Evolutionary conservation across 2,329 filamentous ascomycete species (phyloP).

Genomic region (Diplodia mutila): DNA sequence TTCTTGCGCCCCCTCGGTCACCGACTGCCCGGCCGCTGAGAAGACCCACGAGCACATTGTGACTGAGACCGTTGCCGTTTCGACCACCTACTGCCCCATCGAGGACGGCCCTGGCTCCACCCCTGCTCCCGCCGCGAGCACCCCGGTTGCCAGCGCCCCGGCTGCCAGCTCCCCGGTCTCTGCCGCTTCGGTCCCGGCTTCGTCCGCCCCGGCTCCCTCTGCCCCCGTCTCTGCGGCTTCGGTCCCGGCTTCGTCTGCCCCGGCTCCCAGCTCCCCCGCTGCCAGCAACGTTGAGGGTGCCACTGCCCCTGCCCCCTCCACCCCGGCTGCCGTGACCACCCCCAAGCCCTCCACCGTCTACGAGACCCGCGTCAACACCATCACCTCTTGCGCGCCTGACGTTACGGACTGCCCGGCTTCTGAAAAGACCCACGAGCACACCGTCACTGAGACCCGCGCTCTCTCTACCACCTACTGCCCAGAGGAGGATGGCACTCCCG

Average conservation of each 20-base stretch:
- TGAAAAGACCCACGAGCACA: constrained; percentile 26
- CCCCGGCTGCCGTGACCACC: constrained; percentile 2
- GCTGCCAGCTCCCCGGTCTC: too few species aligned
- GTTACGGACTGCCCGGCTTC: constrained; percentile 28
- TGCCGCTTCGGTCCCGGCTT: too few species aligned
- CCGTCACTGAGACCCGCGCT: constrained; percentile 31
- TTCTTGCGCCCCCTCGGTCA: constrained; percentile 23
- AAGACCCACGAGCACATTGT: constrained; percentile 28
- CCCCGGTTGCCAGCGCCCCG: neutral
- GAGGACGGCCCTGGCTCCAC: neutral
- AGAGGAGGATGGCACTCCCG: constrained; percentile 23
- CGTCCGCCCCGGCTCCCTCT: neutral
- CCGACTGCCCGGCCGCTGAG: constrained; percentile 27
- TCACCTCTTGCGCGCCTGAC: constrained; percentile 20
- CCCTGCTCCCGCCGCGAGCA: neutral
- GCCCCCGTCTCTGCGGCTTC: neutral
- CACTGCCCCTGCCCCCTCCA: neutral
- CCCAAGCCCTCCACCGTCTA: constrained; percentile 18
- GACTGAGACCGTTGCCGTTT: constrained; percentile 33
- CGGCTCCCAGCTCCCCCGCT: neutral
- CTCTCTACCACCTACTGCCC: constrained; percentile 49
- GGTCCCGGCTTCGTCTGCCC: neutral
- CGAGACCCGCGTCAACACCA: constrained; percentile 23
- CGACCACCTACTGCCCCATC: constrained; percentile 48
- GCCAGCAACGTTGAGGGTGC: neutral